A percentile compares a stretch with the other conserved stretches of the same genome.
Conservation (phyloP, 306 rosid genomes). For the Gleditsia sinensis region DNA sequence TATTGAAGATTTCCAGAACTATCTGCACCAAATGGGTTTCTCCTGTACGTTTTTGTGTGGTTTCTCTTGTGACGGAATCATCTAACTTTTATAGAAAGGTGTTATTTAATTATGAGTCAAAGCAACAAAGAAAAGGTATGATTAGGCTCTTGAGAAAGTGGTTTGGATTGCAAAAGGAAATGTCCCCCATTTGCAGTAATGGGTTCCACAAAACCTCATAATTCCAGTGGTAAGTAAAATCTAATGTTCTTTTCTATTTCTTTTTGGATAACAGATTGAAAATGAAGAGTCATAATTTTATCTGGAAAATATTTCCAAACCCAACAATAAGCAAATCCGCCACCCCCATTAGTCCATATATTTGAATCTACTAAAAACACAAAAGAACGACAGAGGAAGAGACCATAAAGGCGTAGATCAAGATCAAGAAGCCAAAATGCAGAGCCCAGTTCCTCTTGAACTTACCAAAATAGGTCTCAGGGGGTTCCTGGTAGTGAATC, state of each 20-base stretch:
- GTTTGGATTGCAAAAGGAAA: background rate
- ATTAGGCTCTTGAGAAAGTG: background rate
- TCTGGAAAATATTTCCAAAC: background rate
- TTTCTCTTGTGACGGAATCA: background rate
- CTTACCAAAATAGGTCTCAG: constrained; percentile 65
- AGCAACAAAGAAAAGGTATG: background rate
- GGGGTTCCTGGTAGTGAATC: constrained; percentile 72
- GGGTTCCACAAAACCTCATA: background rate
- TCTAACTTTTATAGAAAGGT: background rate
- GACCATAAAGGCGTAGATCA: constrained; percentile 57
- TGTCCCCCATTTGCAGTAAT: background rate
- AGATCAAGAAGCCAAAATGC: constrained; percentile 65
- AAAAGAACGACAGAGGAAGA: constrained; percentile 65
- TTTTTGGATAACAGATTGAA: background rate
- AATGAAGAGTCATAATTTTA: constrained; percentile 12
- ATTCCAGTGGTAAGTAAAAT: background rate
- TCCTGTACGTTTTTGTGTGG: background rate
- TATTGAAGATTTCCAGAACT: background rate
- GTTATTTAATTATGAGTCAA: constrained; percentile 13
- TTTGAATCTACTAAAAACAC: constrained; percentile 39
- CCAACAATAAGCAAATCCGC: background rate
- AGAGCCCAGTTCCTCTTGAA: constrained; percentile 75
- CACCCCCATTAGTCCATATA: too few species aligned
- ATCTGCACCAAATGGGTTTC: background rate
- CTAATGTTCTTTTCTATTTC: too few species aligned